Evolutionary conservation across 2,329 filamentous ascomycete genomes (phyloP), one percentile per base, ranked within the genome.

Genomic region (Claviceps purpurea): DNA sequence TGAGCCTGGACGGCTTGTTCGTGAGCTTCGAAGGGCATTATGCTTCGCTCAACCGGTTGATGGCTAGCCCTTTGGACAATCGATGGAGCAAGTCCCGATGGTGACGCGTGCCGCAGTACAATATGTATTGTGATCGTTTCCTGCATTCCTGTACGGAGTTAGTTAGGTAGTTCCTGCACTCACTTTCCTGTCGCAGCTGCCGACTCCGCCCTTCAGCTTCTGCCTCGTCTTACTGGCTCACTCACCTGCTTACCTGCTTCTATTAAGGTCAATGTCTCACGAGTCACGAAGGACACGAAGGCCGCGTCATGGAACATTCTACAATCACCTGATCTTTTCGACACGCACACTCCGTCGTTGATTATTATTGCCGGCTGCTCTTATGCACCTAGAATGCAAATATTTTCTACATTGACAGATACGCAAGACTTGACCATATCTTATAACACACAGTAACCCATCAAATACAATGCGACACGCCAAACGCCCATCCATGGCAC

Each of bases 1-100:
- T 78, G 76, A 18, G 65, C 64, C 20, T 76, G 55, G n/a, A 78
- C 73, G 8, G 68, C 66, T 2, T 62, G 59, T 22, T 72, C 60
- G 60, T 78, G 76, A 20, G 65, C 64, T 22, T 76, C 72, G 40
- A 44, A 44, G 10, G 30, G n/a, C 41, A 50, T 50, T 46, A 10
- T 43, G 41, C 14, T 22, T 43, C 14, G 5, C 13, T 14, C 41
- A 20, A 20, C 4, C 13, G 18, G 4, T 24, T 7, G 10, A 41
- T 8, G 16, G n/a, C 14, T 13, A 2, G 38, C 22, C 2, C 5
- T 18, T 34, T 4, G 5, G 10, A 16, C 38, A 38, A 40, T 49
- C 38, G n/a, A n/a, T 18, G n/a, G n/a, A 47, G 41, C 20, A 20
- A 14, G 30, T 4, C 30, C 10, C 30, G 30, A 34, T 34, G 10